Evolutionary conservation across 2,329 filamentous ascomycete genomes (phyloP).

Genomic region (Phaeophleospora eucalypticola): DNA sequence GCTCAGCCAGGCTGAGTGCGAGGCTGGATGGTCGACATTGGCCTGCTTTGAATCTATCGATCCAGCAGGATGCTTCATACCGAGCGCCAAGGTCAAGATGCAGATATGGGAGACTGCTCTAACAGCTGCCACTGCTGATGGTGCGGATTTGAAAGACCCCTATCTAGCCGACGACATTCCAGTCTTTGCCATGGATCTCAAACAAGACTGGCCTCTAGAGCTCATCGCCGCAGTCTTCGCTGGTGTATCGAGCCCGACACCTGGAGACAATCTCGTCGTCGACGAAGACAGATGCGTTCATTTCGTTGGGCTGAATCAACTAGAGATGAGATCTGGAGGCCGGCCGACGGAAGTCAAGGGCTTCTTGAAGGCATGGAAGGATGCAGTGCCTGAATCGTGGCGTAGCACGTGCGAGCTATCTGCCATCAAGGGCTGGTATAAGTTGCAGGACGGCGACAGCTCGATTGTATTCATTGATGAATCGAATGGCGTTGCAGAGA

Average conservation of each 20-base stretch:
- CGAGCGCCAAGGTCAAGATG: slow-evolving; percentile 46
- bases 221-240: slow-evolving; percentile 37
- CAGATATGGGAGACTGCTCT: slow-evolving; percentile 48
- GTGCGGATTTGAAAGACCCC: slow-evolving; percentile 37
- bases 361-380: slow-evolving; percentile 38
- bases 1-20: slow-evolving; percentile 50
- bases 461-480: slow-evolving; percentile 20
- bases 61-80: slow-evolving; percentile 39
- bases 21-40: slow-evolving; percentile 47
- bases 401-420: slow-evolving; percentile 25
- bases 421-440: slow-evolving; percentile 25
- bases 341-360: slow-evolving; percentile 21
- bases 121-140: slow-evolving; percentile 39
- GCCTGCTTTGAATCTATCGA: slow-evolving; percentile 49
- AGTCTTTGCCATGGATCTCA: slow-evolving; percentile 17
- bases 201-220: slow-evolving; percentile 34
- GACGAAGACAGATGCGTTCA: slow-evolving; percentile 20
- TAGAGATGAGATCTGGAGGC: slow-evolving; percentile 22
- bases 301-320: slow-evolving; percentile 21
- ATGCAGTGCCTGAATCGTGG: slow-evolving; percentile 33
- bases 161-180: slow-evolving; percentile 30
- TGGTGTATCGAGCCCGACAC: slow-evolving; percentile 14
- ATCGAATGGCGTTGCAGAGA: slow-evolving; percentile 1
- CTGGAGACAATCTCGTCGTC: slow-evolving; percentile 27
- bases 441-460: slow-evolving; percentile 17